phyloP scores from a whole-genome alignment of 169 alveolate genomes.

The Hepatocystis sp. region DNA sequence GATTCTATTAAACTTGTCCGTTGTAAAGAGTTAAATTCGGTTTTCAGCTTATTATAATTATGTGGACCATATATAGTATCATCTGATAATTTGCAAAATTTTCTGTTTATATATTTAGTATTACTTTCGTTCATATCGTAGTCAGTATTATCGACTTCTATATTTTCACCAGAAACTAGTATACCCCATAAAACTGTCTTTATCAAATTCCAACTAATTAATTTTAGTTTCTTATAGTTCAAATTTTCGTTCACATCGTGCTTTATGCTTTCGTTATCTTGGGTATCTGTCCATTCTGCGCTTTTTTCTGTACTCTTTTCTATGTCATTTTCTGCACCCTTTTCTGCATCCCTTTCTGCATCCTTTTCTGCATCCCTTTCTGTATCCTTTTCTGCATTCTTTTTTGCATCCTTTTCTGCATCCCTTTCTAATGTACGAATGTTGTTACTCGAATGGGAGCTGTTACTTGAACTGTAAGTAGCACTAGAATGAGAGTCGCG shows the following conservation, averaged over 20 bases:
- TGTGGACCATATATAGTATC: not conserved
- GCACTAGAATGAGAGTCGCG: no score
- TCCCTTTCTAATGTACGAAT: no score
- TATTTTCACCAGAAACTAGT: constrained; percentile 72
- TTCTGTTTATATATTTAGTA: constrained; percentile 43
- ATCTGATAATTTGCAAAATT: constrained; percentile 17
- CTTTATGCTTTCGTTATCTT: not conserved
- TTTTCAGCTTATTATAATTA: constrained; percentile 41
- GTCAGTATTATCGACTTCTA: constrained; percentile 21
- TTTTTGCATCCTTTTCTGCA: not conserved
- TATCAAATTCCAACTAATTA: constrained; percentile 76
- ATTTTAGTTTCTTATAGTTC: constrained; percentile 58
- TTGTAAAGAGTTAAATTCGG: constrained; percentile 28
- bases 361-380: not conserved
- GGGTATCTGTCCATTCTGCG: not conserved
- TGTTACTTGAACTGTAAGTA: no score
- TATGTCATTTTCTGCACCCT: not conserved
- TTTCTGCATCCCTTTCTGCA: not conserved
- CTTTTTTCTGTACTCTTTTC: not conserved
- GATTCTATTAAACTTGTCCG: constrained; percentile 71
- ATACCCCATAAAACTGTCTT: constrained; percentile 73
- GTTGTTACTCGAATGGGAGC: no score
- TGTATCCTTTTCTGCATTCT: not conserved
- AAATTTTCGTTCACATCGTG: constrained; percentile 15
- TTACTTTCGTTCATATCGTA: constrained; percentile 28